Percentiles rank a stretch among this genome's conserved stretches.
These are phyloP conservation scores for Diplosphaera chodatii DNA, from an alignment of 139 green algal species.

Conservation along the genomic window DNA sequence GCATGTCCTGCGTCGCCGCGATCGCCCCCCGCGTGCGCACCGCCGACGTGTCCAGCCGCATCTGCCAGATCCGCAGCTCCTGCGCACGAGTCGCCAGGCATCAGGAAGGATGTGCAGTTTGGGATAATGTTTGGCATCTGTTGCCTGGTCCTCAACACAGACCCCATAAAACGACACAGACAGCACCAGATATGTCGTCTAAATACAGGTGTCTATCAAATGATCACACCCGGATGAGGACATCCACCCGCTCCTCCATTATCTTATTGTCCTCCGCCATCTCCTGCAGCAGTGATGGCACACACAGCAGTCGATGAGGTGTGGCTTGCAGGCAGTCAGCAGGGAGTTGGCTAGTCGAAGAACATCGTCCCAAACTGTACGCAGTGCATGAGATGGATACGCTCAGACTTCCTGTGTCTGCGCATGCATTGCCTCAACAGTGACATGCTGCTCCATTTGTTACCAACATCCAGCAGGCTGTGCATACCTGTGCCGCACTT, in stretches of 20 bases:
- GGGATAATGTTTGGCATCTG: no score
- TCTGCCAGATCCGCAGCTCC: not conserved
- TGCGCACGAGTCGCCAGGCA: not conserved
- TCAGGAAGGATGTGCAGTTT: not conserved
- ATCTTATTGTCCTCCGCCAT: not conserved
- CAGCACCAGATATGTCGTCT: no score
- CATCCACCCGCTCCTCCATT: not conserved
- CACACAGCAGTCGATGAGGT: not conserved
- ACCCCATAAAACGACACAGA: not conserved
- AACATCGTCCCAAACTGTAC: no score
- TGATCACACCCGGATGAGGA: not conserved
- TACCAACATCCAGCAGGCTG: no score
- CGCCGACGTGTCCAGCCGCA: not conserved
- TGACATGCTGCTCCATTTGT: no score
- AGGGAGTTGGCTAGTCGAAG: no score
- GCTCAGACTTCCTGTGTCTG: no score
- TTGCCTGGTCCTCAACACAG: no score
- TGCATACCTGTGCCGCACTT: no score
- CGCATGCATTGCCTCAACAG: no score
- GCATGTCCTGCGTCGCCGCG: not conserved
- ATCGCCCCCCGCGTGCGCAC: not conserved
- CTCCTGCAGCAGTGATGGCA: not conserved
- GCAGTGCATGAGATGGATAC: no score
- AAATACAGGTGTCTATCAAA: no score
- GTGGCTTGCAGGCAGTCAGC: not conserved